A percentile compares a stretch with the other conserved stretches of the same genome.
phyloP scores from a whole-genome alignment of 495 filamentous ascomycete species.

The Aspergillus baeticus region DNA sequence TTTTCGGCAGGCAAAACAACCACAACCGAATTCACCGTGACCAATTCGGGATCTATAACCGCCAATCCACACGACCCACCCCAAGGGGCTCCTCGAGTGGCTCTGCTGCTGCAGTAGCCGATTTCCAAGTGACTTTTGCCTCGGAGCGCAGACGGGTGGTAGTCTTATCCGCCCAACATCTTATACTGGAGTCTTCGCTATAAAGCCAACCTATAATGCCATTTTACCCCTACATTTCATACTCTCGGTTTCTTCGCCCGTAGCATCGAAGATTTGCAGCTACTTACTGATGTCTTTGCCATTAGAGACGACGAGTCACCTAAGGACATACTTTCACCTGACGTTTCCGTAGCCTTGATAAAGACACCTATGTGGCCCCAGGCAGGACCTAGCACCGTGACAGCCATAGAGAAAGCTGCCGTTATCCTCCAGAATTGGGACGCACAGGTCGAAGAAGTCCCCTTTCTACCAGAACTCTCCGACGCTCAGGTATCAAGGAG shows the following conservation, averaged over 20 bases:
- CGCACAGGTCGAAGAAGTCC: neutral
- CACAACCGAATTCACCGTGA: neutral
- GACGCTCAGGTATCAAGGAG: neutral
- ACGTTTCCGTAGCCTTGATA: neutral
- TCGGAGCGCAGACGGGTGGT: neutral
- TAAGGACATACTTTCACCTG: neutral
- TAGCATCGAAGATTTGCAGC: neutral
- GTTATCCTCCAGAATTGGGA: neutral
- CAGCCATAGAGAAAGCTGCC: neutral
- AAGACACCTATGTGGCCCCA: neutral
- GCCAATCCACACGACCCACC: neutral
- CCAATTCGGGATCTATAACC: neutral
- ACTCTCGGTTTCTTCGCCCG: neutral
- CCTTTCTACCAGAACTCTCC: neutral
- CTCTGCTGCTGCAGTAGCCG: neutral
- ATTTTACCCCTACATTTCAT: neutral
- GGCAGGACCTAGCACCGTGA: neutral
- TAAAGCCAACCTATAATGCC: neutral
- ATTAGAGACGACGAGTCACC: neutral
- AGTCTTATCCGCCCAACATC: neutral
- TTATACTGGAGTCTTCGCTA: neutral
- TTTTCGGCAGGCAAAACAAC: neutral
- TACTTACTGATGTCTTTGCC: neutral
- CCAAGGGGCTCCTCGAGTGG: neutral
- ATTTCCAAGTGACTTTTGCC: neutral